Evolutionary conservation across 164 flowering plant species (phyloP), one percentile per base, ranked within the genome.

Genomic region (Piper longum): DNA sequence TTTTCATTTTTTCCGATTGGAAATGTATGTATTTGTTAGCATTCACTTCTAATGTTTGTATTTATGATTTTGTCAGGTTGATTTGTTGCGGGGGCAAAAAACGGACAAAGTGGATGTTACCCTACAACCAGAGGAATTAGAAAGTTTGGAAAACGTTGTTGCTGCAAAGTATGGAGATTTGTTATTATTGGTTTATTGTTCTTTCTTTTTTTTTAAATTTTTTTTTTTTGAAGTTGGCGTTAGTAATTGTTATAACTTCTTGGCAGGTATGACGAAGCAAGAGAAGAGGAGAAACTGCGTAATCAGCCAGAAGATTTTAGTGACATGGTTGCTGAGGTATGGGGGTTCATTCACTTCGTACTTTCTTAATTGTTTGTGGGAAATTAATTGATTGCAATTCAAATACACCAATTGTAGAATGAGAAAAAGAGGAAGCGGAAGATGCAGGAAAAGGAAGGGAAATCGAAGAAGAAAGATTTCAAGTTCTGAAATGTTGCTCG

Each of bases 281-380:
- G 99, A 69, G 97, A 91, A 73, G 97, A 87, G 76, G 97, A 91
- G 77, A 95, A 86, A 69, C 62, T 76, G 62, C 88, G 89, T 4
- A 91, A 81, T 70, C 89, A 89, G 75, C 81, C 78, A 5, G 99
- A 95, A 72, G 99, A 95, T 77, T 91, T 95, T 83, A 91, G 99
- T 68, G 97, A 95, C 77, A 91, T 95, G 97, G 99, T 95, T 70
- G 97, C 97, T 5, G 97, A 93, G 99, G 97, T 93, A 54, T 26
- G 60, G 57, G 16, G 57, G 7, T 41, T 14, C 13, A 16, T 42
- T 11, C 19, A 7, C 9, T 45, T 45, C 0, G 5, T 62, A 43
- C 16, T 51, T 56, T 59, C 56, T 56, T 5, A 36, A 5, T 67
- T n/a, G 41, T 36, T 59, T 5, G 54, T 54, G 4, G 36, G 9